A percentile compares a stretch with the other conserved stretches of the same genome.
These are phyloP conservation scores for Pichia sp. DNA, from an alignment of 1,139 yeast species.

Conservation along the genomic window DNA sequence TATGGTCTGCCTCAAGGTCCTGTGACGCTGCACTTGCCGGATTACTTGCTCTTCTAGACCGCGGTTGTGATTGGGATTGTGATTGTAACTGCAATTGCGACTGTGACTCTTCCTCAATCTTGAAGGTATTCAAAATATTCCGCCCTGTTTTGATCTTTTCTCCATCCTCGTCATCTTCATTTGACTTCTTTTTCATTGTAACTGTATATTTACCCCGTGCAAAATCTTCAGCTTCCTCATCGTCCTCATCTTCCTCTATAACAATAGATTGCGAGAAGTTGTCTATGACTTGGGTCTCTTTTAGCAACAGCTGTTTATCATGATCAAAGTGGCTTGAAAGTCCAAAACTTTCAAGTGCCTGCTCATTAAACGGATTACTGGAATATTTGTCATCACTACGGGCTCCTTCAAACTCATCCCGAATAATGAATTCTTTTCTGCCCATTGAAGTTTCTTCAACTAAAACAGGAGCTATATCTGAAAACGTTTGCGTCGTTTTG, in stretches of 20 bases:
- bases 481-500: neutral
- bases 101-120: slow-evolving; percentile 7
- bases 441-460: too few relatives aligned
- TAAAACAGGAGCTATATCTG: neutral
- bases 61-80: slow-evolving; percentile 4
- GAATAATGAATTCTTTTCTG: too few relatives aligned
- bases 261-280: slow-evolving; percentile 15
- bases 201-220: neutral
- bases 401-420: too few relatives aligned
- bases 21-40: neutral
- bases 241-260: slow-evolving; percentile 6
- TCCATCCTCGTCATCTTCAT: slow-evolving; percentile 7
- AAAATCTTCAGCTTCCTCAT: neutral
- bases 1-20: neutral
- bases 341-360: neutral
- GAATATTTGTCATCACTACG: neutral
- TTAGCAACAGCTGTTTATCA: neutral
- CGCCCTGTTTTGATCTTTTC: slow-evolving; percentile 7
- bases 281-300: slow-evolving; percentile 14
- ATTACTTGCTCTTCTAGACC: neutral
- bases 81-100: slow-evolving; percentile 6
- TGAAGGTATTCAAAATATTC: slow-evolving; percentile 9
- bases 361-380: neutral
- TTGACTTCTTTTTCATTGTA: neutral
- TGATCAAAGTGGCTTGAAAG: neutral